Conservation (phyloP, 1,139 yeast species). For the Candida gigantensis region DNA sequence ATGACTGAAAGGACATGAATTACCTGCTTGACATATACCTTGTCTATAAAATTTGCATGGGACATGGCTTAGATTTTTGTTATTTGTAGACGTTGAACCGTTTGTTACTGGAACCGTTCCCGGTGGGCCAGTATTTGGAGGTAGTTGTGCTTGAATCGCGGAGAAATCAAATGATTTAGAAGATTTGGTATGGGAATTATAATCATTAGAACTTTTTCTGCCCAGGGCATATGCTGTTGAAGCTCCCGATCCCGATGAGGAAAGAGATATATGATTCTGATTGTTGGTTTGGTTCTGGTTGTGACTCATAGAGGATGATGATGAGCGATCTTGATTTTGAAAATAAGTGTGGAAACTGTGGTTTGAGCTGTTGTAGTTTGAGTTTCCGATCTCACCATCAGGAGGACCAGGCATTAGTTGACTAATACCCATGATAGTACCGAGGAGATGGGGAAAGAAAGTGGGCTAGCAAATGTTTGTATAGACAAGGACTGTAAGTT, state of each 20-base stretch:
- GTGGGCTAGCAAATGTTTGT: neutral
- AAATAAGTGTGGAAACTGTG: neutral
- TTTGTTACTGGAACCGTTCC: conserved; percentile 27
- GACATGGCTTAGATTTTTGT: conserved; percentile 73
- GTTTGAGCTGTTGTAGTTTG: neutral
- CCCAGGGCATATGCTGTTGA: too few relatives aligned
- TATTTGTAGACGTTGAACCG: conserved; percentile 9
- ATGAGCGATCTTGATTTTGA: neutral
- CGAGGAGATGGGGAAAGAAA: neutral
- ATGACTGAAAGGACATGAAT: conserved; percentile 89
- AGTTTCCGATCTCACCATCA: neutral
- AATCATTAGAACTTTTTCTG: too few relatives aligned
- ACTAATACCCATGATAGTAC: conserved; percentile 5
- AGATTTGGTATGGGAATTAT: neutral
- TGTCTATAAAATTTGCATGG: conserved; percentile 92
- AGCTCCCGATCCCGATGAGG: neutral
- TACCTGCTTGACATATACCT: conserved; percentile 94
- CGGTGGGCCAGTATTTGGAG: conserved; percentile 47
- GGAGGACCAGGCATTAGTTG: conserved; percentile 2
- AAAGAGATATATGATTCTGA: neutral
- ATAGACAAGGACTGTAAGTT: neutral
- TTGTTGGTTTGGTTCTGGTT: neutral
- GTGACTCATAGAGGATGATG: too few relatives aligned
- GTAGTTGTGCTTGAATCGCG: conserved; percentile 22
- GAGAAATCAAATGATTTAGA: conserved; percentile 9